phyloP scores from a whole-genome alignment of 371 early-diverging fungal genomes.

The Encephalitozoon romaleae region DNA sequence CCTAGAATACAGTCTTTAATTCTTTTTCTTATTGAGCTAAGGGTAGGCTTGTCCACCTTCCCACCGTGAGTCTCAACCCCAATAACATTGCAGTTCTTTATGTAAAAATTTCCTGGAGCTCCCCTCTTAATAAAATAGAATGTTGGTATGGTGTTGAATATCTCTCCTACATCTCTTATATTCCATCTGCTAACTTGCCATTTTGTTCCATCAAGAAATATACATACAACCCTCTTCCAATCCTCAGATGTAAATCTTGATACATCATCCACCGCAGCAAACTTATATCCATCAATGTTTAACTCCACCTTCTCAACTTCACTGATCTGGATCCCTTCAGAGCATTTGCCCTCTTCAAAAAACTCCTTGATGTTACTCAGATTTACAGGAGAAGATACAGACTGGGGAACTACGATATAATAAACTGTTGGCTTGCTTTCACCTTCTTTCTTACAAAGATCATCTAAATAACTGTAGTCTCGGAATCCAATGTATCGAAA shows the following conservation, averaged over 20 bases:
- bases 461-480: conserved; percentile 2
- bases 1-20: neutral
- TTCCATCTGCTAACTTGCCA: conserved; percentile 86
- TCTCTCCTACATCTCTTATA: conserved; percentile 14
- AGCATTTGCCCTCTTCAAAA: neutral
- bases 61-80: neutral
- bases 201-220: conserved; percentile 72
- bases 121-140: neutral
- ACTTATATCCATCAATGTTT: neutral
- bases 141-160: conserved; percentile 18
- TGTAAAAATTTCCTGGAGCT: neutral
- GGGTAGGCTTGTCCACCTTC: neutral
- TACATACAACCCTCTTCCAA: conserved; percentile 73
- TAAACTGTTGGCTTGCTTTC: neutral
- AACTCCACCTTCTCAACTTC: neutral
- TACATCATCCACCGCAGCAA: conserved; percentile 26
- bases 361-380: conserved; percentile 24
- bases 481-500: conserved; percentile 18
- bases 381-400: conserved; percentile 12
- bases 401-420: conserved; percentile 28
- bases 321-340: neutral
- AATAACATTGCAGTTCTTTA: neutral
- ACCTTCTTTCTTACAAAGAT: conserved; percentile 1
- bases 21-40: neutral
- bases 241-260: conserved; percentile 28